Evolutionary conservation across 129 eudicot genomes (phyloP), one percentile per base, ranked within the genome.

Genomic region (Chrysanthemum seticuspe): DNA sequence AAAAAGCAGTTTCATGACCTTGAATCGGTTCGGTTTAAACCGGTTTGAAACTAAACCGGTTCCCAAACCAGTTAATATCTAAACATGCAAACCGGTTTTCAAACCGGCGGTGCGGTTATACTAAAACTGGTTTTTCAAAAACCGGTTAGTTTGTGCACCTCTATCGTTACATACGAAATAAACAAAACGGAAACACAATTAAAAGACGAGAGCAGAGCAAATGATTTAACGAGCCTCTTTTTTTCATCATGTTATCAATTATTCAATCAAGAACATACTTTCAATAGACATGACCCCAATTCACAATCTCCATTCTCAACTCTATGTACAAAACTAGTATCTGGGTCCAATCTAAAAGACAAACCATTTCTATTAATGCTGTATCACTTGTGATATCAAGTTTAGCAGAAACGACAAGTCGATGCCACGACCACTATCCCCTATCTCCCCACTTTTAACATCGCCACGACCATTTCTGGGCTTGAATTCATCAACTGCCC

Each of bases 381-480:
- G 94, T 77, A 85, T 77, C 82, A 87, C 71, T 64, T 87, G 87
- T 0, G 94, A 87, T 15, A 87, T 80, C 68, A 87, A 76, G 83
- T 87, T 87, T 10, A 87, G 83, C 65, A 87, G 58, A 69, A 87
- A 85, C 31, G 87, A 71, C 80, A 87, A 67, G 55, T 85, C 85
- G 45, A 78, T 72, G 31, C 76, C 77, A 15, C 61, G 2, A 53
- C 77, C 72, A 55, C 68, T 53, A 31, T 71, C 73, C 57, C 58
- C 76, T 62, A 31, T 78, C 73, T 49, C 74, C 71, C 19, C 77
- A 52, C 74, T 65, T 72, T 67, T 80, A 23, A 34, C 78, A 34
- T 63, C 85, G 27, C 45, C 65, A 13, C 27, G 1, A 25, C 80
- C 78, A 58, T 67, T 74, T 68, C 60, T 52, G 4, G 19, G 70